Evolutionary conservation across 495 filamentous ascomycete species (phyloP), one percentile per base, ranked within the genome.

Genomic region (Hypoxylon lienhwacheense): DNA sequence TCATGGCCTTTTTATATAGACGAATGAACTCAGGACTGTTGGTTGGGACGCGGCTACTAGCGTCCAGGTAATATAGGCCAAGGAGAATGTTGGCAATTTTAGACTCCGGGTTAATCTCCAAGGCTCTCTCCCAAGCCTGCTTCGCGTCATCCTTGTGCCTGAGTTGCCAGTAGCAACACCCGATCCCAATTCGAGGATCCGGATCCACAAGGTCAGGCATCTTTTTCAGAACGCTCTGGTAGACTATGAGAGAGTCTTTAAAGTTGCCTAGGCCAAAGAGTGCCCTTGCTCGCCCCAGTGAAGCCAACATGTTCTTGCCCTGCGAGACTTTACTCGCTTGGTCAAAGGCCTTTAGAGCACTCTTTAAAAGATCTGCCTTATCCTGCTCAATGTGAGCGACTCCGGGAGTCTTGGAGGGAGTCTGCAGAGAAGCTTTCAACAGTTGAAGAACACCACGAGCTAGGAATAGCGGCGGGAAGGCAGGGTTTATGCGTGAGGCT

Each of bases 131-230:
- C 92, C 92, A 98, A 5, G 93, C 90, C 17, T 73, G 70, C 62
- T 87, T 89, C 8, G 95, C 95, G 60, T 95, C 88, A 20, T 96
- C 91, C 68, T 95, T 96, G 76, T 85, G 87, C 14, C 90, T 90
- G 8, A 97, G 77, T 64, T 92, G 89, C 93, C 93, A 98, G 53
- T 92, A 84, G 68, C 93, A 97, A 68, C 91, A 91, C 15, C 93
- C 93, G 58, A 98, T 86, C 35, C 93, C 93, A 55, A 98, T 90
- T 43, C 93, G 78, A 58, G 93, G 95, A 68, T 98, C 93, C 3
- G 93, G 93, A 62, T 98, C 95, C n/a, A 85, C 81, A 44, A 97
- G 74, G 49, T 89, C 85, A 7, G 93, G 93, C 76, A 89, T 86
- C 69, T 86, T 88, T 59, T 80, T 71, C 12, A 98, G 73, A 0